Evolutionary conservation across 2,329 filamentous ascomycete genomes (phyloP).

Genomic region (Aspergillus pseudonomiae): DNA sequence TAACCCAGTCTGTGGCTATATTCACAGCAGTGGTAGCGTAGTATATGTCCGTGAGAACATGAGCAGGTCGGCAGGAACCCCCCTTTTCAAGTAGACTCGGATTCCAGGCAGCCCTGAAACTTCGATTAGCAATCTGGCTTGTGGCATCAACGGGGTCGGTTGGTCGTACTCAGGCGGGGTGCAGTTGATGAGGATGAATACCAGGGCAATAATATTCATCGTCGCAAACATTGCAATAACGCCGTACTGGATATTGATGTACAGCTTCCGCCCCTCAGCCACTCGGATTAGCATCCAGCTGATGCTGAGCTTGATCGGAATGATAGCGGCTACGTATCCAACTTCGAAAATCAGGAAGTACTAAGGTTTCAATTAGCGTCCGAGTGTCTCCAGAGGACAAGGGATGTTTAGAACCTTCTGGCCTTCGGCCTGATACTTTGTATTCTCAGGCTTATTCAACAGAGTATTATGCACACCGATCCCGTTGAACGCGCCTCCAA

Average conservation of each 20-base stretch:
- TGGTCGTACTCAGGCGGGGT: slow-evolving; percentile 23
- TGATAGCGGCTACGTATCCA: slow-evolving; percentile 30
- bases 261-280: slow-evolving; percentile 25
- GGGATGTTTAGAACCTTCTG: slow-evolving; percentile 19
- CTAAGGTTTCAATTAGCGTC: slow-evolving; percentile 4
- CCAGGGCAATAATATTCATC: slow-evolving; percentile 29
- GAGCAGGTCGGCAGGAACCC: slow-evolving; percentile 23
- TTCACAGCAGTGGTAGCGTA: slow-evolving; percentile 30
- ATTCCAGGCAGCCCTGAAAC: slow-evolving; percentile 25
- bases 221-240: slow-evolving; percentile 21
- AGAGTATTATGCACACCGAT: slow-evolving; percentile 21
- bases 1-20: slow-evolving; percentile 30
- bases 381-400: background rate
- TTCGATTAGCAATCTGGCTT: background rate
- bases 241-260: slow-evolving; percentile 25
- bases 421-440: slow-evolving; percentile 19
- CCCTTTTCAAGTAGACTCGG: slow-evolving; percentile 18
- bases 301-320: slow-evolving; percentile 32
- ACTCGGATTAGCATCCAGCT: slow-evolving; percentile 31
- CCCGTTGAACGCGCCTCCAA: slow-evolving; percentile 30
- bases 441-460: slow-evolving; percentile 21
- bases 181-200: slow-evolving; percentile 29
- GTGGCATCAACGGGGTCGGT: background rate
- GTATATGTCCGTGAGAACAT: slow-evolving; percentile 28
- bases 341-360: slow-evolving; percentile 32